Percentiles rank a stretch among this genome's conserved stretches.
Evolutionary conservation across 116 monocot species (phyloP).

Genomic region (Trichopus zeylanicus): DNA sequence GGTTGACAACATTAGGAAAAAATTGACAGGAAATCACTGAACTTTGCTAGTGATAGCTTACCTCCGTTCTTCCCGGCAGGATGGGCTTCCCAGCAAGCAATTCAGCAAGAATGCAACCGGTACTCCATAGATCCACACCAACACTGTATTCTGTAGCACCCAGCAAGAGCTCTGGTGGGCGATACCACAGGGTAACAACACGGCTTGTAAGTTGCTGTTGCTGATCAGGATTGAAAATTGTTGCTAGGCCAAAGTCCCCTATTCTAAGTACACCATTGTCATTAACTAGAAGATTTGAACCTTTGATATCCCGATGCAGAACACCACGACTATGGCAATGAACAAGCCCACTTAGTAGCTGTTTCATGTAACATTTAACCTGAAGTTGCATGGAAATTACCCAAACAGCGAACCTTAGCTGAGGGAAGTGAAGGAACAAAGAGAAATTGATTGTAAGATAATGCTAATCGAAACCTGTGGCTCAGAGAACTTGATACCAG

Average conservation of each 20-base stretch:
- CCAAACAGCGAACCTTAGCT: not conserved
- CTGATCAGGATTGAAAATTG: constrained; percentile 24
- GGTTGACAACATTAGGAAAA: not conserved
- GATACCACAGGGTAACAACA: constrained; percentile 48
- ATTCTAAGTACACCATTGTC: constrained; percentile 40
- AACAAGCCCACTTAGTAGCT: constrained; percentile 28
- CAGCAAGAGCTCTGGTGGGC: constrained; percentile 43
- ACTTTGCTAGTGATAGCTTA: no score
- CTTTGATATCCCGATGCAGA: constrained; percentile 56
- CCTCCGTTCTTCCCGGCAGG: constrained; percentile 40
- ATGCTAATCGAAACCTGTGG: constrained; percentile 32
- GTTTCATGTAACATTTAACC: constrained; percentile 41
- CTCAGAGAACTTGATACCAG: constrained; percentile 40
- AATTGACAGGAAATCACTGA: not conserved
- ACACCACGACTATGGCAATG: constrained; percentile 41
- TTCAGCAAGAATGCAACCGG: constrained; percentile 39
- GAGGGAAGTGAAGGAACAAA: not conserved
- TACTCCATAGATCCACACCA: constrained; percentile 37
- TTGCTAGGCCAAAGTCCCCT: constrained; percentile 43
- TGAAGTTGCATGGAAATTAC: constrained; percentile 10
- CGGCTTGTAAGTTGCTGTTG: constrained; percentile 38
- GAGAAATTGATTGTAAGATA: not conserved
- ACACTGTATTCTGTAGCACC: constrained; percentile 37
- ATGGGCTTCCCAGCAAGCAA: constrained; percentile 34
- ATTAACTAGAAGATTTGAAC: constrained; percentile 54